phyloP scores from a whole-genome alignment of 1,284 basidiomycete species.

The Fomitopsis palustris region DNA sequence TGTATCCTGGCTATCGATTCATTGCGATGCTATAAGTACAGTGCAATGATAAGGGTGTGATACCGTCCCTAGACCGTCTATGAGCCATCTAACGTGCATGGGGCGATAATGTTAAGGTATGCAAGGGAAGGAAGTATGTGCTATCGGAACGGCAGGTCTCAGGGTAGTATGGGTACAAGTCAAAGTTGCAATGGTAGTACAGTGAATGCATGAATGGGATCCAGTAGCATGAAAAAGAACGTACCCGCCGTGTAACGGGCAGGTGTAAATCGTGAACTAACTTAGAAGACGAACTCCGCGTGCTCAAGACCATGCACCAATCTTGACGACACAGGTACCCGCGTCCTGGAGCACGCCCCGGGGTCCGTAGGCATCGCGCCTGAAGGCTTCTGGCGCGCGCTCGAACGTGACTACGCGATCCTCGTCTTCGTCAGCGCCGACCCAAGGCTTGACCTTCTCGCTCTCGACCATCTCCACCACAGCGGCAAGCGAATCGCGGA shows the following conservation, averaged over 20 bases:
- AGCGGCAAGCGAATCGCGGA: constrained; percentile 59
- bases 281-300: not conserved
- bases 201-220: not conserved
- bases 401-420: constrained; percentile 47
- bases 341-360: constrained; percentile 29
- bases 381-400: constrained; percentile 54
- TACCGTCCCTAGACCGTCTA: not conserved
- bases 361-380: constrained; percentile 23
- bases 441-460: constrained; percentile 25
- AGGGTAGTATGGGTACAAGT: not conserved
- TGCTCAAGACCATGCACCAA: constrained; percentile 18
- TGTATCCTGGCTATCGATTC: not conserved
- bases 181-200: not conserved
- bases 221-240: not conserved
- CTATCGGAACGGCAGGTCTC: not conserved
- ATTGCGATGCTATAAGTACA: not conserved
- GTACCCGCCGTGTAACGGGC: not conserved
- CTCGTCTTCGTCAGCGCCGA: constrained; percentile 33
- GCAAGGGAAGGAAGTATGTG: not conserved
- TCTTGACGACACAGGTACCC: constrained; percentile 32
- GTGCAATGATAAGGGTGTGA: not conserved
- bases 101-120: not conserved
- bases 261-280: not conserved
- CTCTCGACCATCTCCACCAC: constrained; percentile 47
- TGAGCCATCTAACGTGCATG: constrained; percentile 3